phyloP scores from a whole-genome alignment of 2,329 filamentous ascomycete species.

The Colletotrichum tanaceti region DNA sequence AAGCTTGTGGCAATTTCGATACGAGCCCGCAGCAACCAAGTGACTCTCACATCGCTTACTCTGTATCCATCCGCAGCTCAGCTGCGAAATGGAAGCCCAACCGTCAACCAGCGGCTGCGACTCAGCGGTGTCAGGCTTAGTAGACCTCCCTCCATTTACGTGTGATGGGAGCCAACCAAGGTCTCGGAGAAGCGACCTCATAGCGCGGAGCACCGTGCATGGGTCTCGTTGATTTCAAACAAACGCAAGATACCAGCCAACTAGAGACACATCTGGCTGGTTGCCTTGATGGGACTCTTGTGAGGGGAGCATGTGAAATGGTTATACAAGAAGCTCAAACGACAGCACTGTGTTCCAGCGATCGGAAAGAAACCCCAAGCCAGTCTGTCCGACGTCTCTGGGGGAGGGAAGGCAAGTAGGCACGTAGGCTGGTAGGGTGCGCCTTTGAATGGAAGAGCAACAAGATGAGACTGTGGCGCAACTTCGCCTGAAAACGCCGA shows the following conservation, averaged over 20 bases:
- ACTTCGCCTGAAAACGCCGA: not conserved
- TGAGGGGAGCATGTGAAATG: not conserved
- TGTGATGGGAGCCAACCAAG: not conserved
- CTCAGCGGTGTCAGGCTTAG: not conserved
- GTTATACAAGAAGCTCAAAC: not conserved
- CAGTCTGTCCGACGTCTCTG: not conserved
- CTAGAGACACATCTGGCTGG: not conserved
- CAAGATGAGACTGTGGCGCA: constrained; percentile 3
- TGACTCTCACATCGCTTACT: not conserved
- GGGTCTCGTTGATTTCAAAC: not conserved
- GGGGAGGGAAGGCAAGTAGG: too few relatives aligned
- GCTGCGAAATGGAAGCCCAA: too few relatives aligned
- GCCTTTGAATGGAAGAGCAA: constrained; percentile 2
- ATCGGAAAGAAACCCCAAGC: not conserved
- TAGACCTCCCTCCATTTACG: not conserved
- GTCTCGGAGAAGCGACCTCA: not conserved
- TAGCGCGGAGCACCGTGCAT: not conserved
- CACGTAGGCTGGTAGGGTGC: not conserved
- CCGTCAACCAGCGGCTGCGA: too few relatives aligned
- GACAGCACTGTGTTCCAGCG: not conserved
- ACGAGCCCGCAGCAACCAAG: not conserved
- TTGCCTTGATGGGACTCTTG: not conserved
- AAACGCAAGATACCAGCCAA: not conserved
- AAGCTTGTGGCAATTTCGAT: not conserved
- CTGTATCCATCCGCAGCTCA: not conserved